phyloP scores from a whole-genome alignment of 2,329 filamentous ascomycete genomes.

The Emericellopsis atlantica region DNA sequence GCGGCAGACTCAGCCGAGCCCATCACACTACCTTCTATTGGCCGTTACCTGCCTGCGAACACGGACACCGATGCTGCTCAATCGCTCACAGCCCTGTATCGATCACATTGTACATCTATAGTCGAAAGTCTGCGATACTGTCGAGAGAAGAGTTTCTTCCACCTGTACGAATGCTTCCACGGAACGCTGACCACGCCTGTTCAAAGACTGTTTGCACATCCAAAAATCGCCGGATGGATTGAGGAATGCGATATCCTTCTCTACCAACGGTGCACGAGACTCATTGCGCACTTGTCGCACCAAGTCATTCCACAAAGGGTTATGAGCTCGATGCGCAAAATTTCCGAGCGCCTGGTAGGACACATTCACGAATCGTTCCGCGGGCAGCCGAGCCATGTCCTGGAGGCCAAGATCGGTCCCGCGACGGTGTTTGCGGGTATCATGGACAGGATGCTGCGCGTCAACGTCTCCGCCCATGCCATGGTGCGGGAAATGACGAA shows the following conservation, averaged over 20 bases:
- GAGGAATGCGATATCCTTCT: constrained; percentile 90
- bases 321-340: constrained; percentile 74
- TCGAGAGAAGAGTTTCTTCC: constrained; percentile 93
- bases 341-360: constrained; percentile 66
- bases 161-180: constrained; percentile 88
- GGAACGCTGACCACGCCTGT: constrained; percentile 94
- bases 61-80: constrained; percentile 82
- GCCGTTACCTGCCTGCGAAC: constrained; percentile 63
- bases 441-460: constrained; percentile 74
- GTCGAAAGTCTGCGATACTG: constrained; percentile 94
- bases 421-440: constrained; percentile 81
- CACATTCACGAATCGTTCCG: constrained; percentile 82
- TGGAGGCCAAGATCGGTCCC: constrained; percentile 76
- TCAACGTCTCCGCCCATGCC: constrained; percentile 88
- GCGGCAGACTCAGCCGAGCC: constrained; percentile 47
- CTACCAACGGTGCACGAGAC: constrained; percentile 94
- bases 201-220: constrained; percentile 78
- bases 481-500: constrained; percentile 87
- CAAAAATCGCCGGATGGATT: constrained; percentile 79
- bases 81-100: constrained; percentile 76
- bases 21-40: constrained; percentile 74
- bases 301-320: constrained; percentile 86
- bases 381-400: constrained; percentile 71
- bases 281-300: constrained; percentile 76
- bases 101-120: constrained; percentile 88